These are phyloP conservation scores for Stereum hirsutum DNA, from an alignment of 1,284 basidiomycete species.

Conservation along the genomic window DNA sequence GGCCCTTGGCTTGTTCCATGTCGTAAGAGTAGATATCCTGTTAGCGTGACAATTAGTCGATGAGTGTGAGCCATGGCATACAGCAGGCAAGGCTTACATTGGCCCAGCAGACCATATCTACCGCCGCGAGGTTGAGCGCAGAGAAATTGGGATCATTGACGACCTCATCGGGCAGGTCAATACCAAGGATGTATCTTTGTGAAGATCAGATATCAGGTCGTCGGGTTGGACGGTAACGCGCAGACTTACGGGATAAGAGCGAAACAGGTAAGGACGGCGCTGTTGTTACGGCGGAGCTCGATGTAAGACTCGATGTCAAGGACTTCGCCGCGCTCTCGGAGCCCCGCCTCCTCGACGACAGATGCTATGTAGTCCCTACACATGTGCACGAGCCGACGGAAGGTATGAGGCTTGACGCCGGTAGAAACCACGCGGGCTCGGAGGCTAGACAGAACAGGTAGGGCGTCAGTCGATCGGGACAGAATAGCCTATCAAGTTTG, in stretches of 20 bases:
- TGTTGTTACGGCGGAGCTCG: slow-evolving; percentile 28
- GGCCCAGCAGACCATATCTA: slow-evolving; percentile 33
- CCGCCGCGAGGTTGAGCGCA: slow-evolving; percentile 24
- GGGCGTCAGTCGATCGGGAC: too few relatives aligned
- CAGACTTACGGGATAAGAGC: slow-evolving; percentile 30
- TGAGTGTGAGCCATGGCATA: too few relatives aligned
- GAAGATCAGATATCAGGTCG: too few relatives aligned
- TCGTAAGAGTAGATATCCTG: slow-evolving; percentile 37
- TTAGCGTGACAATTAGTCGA: slow-evolving; percentile 1
- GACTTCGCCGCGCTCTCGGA: slow-evolving; percentile 22
- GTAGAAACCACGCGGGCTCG: slow-evolving; percentile 34
- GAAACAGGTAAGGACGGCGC: slow-evolving; percentile 30
- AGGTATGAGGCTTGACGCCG: slow-evolving; percentile 33
- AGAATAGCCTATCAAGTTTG: too few relatives aligned
- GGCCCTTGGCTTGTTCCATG: slow-evolving; percentile 28
- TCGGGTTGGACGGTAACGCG: too few relatives aligned
- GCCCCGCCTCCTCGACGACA: slow-evolving; percentile 25
- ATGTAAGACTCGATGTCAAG: slow-evolving; percentile 23
- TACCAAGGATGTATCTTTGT: slow-evolving; percentile 25
- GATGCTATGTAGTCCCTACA: slow-evolving; percentile 26
- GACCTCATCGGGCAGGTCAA: slow-evolving; percentile 30
- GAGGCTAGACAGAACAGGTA: too few relatives aligned
- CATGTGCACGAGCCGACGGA: slow-evolving; percentile 26
- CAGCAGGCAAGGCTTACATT: slow-evolving; percentile 27
- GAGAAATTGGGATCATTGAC: slow-evolving; percentile 25